Base-by-base conservation (phyloP, 371 early-diverging fungal species). In the Chytridiales sp. region DNA sequence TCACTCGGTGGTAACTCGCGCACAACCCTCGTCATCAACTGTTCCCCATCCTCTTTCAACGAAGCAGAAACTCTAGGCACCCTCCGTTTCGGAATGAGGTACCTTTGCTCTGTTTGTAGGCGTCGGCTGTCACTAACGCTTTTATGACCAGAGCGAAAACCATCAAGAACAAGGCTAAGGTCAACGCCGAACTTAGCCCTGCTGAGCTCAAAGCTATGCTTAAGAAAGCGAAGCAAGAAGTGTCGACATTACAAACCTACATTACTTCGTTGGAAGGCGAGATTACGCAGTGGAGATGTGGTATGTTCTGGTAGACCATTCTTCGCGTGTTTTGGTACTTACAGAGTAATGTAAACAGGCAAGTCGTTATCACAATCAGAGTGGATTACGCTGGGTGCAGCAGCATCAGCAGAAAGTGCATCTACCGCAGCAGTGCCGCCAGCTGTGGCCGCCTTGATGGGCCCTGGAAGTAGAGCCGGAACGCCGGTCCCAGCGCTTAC, bases 131-230 rank as follows among this genome's bases (percentile, higher is more conserved):
- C 4, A 48, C 44, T 5, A 24, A 26, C n/a, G n/a, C n/a, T n/a
- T n/a, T n/a, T 19, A 4, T 24, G 59, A 42, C n/a, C 30, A 79
- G 92, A 57, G 98, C 98, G 57, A 98, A 98, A 83, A 84, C 89
- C 51, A 97, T 98, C 74, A 96, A 95, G 88, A 97, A 97, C 84
- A 95, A 95, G 80, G 96, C 98, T 72, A 95, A 91, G 78, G 84
- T 97, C 70, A 98, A 98, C 78, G 90, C 90, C 44, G 97, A 95
- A 72, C 83, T 93, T 35, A 88, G 88, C 47, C 89, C 94, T 6
- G 87, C 89, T 15, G 97, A 97, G 64, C 89, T 98, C 66, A 97
- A 98, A 78, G 82, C 80, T 3, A 70, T 94, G 57, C 80, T 98
- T 52, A 95, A 94, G 74, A 89, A 88, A 61, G 83, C 87, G 62